Evolutionary conservation across 352 stramenopile species (phyloP), one percentile per base, ranked within the genome.

Genomic region (Pythium biforme): DNA sequence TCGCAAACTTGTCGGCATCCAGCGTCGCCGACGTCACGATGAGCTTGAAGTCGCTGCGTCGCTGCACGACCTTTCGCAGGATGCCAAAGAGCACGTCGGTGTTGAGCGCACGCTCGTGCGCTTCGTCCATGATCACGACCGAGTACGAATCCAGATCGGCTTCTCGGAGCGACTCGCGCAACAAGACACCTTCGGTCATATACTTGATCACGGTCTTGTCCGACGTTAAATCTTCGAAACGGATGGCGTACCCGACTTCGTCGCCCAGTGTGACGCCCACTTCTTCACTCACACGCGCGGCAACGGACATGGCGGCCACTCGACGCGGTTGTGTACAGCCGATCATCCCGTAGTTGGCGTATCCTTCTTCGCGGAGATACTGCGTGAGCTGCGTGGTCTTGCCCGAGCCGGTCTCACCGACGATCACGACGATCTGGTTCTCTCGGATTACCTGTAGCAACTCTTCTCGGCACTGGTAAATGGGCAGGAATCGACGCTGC

Each of bases 341-440:
- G n/a, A 98, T 92, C 64, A 89, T 95, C 1, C 90, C 90, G 64
- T 94, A 95, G 56, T 86, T 69, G 0, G 86, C 83, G 70, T 96
- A 97, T 4, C 90, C 85, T 70, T 97, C 90, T 69, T 98, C 94
- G 54, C 90, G 88, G 19, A 98, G 69, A 29, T 97, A 98, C 72
- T 99, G 96, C 8, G 95, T 99, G 8, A 99, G 74, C 68, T 99
- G 97, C 17, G 97, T 99, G 8, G 97, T 99, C 74, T 99, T 99
- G 33, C 95, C 94, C 4, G 86, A 97, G 22, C 97, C 97, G 6
- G 97, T 99, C 70, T 99, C 97, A 25, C 97, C 97, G 10, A 99
- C 96, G 69, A 99, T 98, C 56, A 99, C 95, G 10, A 99, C 92
- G 61, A 99, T 94, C 68, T 98, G 92, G 70, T 99, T 99, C 69